These are phyloP conservation scores for Heritiera fomes DNA, from an alignment of 345 rosid genomes.

Conservation along the genomic window DNA sequence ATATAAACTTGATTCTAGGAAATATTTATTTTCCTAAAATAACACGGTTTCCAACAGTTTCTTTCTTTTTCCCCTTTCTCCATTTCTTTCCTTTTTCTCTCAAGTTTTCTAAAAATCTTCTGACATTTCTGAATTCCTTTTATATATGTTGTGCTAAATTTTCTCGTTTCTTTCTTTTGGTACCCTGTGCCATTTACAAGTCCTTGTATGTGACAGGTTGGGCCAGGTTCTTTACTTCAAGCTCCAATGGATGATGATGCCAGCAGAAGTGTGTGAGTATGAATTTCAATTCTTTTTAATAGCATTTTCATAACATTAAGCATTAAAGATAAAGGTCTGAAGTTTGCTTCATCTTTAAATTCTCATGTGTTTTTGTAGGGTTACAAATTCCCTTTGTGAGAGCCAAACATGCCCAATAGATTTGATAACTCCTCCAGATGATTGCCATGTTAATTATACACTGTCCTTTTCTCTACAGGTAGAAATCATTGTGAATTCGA, in stretches of 20 bases:
- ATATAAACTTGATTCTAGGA: too few species aligned
- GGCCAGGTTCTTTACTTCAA: slow-evolving; percentile 84
- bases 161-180: slow-evolving; percentile 10
- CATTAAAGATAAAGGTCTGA: neutral
- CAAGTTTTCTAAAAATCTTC: neutral
- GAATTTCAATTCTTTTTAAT: slow-evolving; percentile 31
- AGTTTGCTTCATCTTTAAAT: slow-evolving; percentile 12
- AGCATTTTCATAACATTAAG: slow-evolving; percentile 13
- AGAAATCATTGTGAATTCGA: slow-evolving; percentile 30
- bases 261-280: slow-evolving; percentile 84
- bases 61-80: neutral
- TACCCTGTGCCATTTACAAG: slow-evolving; percentile 17
- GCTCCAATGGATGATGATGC: slow-evolving; percentile 78
- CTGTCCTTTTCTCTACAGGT: slow-evolving; percentile 93
- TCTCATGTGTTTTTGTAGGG: slow-evolving; percentile 46
- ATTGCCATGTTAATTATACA: slow-evolving; percentile 95
- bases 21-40: too few species aligned
- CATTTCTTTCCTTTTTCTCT: neutral
- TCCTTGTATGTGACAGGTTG: slow-evolving; percentile 58
- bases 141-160: slow-evolving; percentile 16
- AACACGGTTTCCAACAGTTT: too few species aligned
- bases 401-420: slow-evolving; percentile 83
- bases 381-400: slow-evolving; percentile 72
- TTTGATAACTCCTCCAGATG: slow-evolving; percentile 95
- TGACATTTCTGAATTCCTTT: neutral